These are phyloP conservation scores for Sporothrix phasma DNA, from an alignment of 2,329 filamentous ascomycete species.

Conservation along the genomic window DNA sequence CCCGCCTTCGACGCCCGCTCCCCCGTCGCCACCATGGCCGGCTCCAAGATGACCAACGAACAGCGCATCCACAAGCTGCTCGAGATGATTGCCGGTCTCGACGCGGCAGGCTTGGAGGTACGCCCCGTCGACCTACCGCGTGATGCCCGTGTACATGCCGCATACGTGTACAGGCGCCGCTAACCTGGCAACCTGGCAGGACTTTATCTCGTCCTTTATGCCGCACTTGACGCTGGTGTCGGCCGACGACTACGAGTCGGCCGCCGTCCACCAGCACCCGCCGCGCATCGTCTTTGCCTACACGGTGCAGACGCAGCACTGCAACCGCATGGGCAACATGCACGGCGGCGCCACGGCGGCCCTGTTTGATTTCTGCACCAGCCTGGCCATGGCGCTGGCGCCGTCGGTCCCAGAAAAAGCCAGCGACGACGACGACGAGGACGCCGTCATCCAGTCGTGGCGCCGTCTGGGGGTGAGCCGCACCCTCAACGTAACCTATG, in stretches of 20 bases:
- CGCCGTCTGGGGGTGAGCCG: conserved; percentile 52
- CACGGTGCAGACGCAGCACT: conserved; percentile 40
- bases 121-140: too few species aligned
- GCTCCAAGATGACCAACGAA: conserved; percentile 3
- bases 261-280: conserved; percentile 2
- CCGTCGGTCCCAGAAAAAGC: conserved; percentile 22
- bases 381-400: conserved; percentile 45
- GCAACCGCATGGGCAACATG: conserved; percentile 44
- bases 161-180: neutral
- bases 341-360: conserved; percentile 56
- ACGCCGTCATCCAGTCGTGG: conserved; percentile 31
- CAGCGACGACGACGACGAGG: neutral
- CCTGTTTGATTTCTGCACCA: conserved; percentile 58
- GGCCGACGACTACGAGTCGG: conserved; percentile 17
- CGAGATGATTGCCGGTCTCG: neutral
- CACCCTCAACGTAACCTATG: conserved; percentile 56
- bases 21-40: neutral
- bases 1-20: neutral
- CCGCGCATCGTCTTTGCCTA: conserved; percentile 30
- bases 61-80: conserved; percentile 13
- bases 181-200: conserved; percentile 9
- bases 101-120: neutral
- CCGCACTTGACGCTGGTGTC: conserved; percentile 34
- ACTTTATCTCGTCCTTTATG: conserved; percentile 35
- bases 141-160: too few species aligned